Evolutionary conservation across 1,284 basidiomycete genomes (phyloP), one percentile per base, ranked within the genome.

Genomic region (Cutaneotrichosporon sp.): DNA sequence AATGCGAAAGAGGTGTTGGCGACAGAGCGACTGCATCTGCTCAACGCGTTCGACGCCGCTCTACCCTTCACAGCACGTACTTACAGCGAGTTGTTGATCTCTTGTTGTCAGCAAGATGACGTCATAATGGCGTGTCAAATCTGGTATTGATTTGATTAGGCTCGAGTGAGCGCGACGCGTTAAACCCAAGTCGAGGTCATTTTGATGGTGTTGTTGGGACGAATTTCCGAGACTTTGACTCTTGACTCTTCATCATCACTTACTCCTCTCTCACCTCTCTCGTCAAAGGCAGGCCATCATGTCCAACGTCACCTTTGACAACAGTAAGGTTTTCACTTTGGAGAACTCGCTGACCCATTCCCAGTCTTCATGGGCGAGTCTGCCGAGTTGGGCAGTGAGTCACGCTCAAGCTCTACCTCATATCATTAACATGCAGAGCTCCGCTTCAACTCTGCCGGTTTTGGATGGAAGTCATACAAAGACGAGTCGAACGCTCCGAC

Each of bases 401-500:
- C 19, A 16, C 24, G 16, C 24, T n/a, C 8, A 22, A 22, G 26
- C 22, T 24, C 26, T 41, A 19, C 37, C 24, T 16, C 2, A 20
- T 17, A 20, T 37, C 29, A 14, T 25, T 29, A 31, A 44, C 27
- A n/a, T 39, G 16, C 69, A 94, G 91, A 92, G 77, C 82, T 97
- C 51, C 87, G 92, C 63, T 81, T 97, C 63, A 90, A 90, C 19
- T 68, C 80, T 24, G 88, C 85, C 63, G 93, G 92, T 46, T 86
- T 97, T 76, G 92, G 90, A 6, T 97, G 93, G 93, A 94, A 81
- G 62, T 67, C 76, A 8, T 68, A 74, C 41, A 69, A 86, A 65
- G 84, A 82, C 46, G 81, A 84, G 52, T 68, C 71, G 41, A 73
- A 70, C 49, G 66, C 68, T 9, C 70, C 66, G 41, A 80, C 80